phyloP scores from a whole-genome alignment of 1,139 yeast genomes.

The Arxiozyma telluris region DNA sequence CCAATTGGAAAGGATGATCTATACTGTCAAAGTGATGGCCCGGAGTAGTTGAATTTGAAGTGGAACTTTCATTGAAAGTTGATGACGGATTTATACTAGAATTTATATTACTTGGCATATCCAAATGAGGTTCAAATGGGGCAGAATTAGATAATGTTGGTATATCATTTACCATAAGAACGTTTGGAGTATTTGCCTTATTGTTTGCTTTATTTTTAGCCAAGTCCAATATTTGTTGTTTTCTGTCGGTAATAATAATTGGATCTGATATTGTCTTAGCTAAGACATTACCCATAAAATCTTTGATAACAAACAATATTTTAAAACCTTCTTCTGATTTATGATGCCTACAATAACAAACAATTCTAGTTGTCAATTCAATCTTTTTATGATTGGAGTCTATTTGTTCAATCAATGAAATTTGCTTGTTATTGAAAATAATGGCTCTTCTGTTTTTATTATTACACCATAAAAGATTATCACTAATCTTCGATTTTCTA shows the following conservation, averaged over 20 bases:
- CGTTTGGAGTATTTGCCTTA: not conserved
- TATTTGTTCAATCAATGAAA: conserved; percentile 59
- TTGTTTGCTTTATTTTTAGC: not conserved
- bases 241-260: conserved; percentile 88
- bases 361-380: conserved; percentile 76
- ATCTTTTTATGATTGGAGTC: conserved; percentile 35
- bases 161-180: conserved; percentile 1
- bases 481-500: conserved; percentile 61
- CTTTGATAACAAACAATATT: conserved; percentile 60
- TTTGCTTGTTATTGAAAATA: conserved; percentile 83
- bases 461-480: conserved; percentile 71
- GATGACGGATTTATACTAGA: not conserved
- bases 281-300: conserved; percentile 49
- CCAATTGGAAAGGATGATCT: not conserved
- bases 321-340: conserved; percentile 72
- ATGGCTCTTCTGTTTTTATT: conserved; percentile 69
- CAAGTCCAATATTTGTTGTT: conserved; percentile 27
- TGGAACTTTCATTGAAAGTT: not conserved
- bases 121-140: not conserved
- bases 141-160: conserved; percentile 1
- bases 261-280: conserved; percentile 67
- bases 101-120: not conserved
- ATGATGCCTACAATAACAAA: conserved; percentile 94
- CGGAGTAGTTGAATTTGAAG: conserved; percentile 3
- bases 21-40: conserved; percentile 1